Evolutionary conservation across 352 stramenopile genomes (phyloP).

Genomic region (Phytopythium kandeliae): DNA sequence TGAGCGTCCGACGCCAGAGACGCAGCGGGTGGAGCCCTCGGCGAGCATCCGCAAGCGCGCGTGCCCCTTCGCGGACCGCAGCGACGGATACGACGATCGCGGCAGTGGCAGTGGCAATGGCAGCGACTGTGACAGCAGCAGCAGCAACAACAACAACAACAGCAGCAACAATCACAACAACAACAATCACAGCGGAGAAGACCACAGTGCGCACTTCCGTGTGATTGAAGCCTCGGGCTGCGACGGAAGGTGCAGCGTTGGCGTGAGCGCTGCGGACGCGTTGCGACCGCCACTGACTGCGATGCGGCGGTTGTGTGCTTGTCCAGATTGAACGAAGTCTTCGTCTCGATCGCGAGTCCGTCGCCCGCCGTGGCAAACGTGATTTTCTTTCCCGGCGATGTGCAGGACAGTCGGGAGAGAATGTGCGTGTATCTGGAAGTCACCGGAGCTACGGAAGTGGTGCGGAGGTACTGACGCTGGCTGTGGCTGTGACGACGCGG

Average conservation of each 20-base stretch:
- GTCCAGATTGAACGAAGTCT: constrained; percentile 43
- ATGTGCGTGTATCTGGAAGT: constrained; percentile 26
- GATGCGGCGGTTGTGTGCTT: constrained; percentile 6
- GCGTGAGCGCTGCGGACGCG: background rate
- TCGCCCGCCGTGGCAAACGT: constrained; percentile 29
- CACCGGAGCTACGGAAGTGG: too few relatives aligned
- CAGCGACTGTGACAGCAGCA: too few relatives aligned
- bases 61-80: constrained; percentile 2
- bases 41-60: constrained; percentile 2
- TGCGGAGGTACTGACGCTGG: too few relatives aligned
- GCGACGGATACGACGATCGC: background rate
- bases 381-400: constrained; percentile 68
- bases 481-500: background rate
- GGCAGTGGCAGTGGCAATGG: background rate
- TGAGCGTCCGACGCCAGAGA: background rate
- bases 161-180: too few relatives aligned
- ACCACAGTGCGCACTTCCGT: constrained; percentile 13
- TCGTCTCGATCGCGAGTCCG: constrained; percentile 23
- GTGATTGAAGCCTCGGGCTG: constrained; percentile 21
- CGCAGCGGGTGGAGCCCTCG: background rate
- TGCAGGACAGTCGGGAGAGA: constrained; percentile 41
- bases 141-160: background rate
- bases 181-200: background rate
- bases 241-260: constrained; percentile 20
- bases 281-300: background rate